These are phyloP conservation scores for Pilatotrama ljubarskyi DNA, from an alignment of 768 basidiomycete genomes.

Conservation along the genomic window DNA sequence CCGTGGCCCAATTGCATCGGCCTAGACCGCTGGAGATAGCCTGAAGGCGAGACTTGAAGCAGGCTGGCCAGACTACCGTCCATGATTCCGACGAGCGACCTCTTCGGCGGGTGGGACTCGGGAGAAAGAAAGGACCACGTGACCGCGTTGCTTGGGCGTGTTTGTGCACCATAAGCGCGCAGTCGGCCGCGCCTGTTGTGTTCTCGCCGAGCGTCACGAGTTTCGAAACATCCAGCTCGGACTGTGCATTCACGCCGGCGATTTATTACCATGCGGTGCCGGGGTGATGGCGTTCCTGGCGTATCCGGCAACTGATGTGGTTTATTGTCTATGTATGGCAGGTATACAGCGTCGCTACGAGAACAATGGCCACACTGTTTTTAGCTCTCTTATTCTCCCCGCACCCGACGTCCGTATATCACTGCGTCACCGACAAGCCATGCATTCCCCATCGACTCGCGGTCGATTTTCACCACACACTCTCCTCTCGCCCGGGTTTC, in stretches of 20 bases:
- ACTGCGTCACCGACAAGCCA: background rate
- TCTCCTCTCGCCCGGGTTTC: constrained; percentile 2
- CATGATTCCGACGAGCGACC: too few species aligned
- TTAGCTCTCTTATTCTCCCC: constrained; percentile 16
- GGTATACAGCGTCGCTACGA: constrained; percentile 2
- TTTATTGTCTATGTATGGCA: constrained; percentile 10
- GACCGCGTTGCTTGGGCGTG: constrained; percentile 1
- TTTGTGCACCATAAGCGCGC: background rate
- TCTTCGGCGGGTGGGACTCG: too few species aligned
- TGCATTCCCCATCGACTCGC: constrained; percentile 2
- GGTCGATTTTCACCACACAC: constrained; percentile 4
- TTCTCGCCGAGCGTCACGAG: background rate
- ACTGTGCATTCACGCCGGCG: background rate
- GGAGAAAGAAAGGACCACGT: too few species aligned
- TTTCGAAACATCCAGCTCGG: background rate
- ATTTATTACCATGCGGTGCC: background rate
- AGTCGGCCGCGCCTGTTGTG: background rate
- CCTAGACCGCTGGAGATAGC: too few species aligned
- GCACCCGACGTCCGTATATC: constrained; percentile 14
- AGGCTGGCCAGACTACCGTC: too few species aligned
- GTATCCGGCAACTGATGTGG: background rate
- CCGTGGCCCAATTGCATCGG: too few species aligned
- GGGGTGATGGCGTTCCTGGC: background rate
- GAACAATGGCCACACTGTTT: constrained; percentile 13
- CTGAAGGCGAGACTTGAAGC: too few species aligned